Evolutionary conservation across 805 yeast genomes (phyloP).

Genomic region (Yamadazyma scolyti): DNA sequence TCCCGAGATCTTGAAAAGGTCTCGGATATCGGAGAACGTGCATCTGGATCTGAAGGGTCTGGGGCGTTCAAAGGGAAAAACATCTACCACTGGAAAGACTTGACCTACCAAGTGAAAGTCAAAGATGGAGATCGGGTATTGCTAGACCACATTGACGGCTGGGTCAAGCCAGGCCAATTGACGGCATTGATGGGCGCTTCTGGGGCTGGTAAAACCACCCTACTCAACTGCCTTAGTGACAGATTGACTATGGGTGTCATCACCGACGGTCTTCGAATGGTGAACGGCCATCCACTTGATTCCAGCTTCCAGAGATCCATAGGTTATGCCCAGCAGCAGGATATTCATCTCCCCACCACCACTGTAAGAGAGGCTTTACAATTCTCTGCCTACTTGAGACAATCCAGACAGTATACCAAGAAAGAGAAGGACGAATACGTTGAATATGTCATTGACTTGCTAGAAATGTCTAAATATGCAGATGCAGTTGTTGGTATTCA

Average conservation of each 20-base stretch:
- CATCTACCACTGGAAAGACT: conserved; percentile 37
- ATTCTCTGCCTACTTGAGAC: conserved; percentile 72
- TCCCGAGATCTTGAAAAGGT: neutral
- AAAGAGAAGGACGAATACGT: conserved; percentile 64
- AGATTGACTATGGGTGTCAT: conserved; percentile 68
- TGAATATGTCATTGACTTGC: conserved; percentile 59
- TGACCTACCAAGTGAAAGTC: conserved; percentile 34
- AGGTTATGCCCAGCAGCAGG: conserved; percentile 82
- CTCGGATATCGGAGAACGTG: too few species aligned
- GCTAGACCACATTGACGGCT: conserved; percentile 49
- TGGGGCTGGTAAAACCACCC: conserved; percentile 84
- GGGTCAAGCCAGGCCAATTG: conserved; percentile 76
- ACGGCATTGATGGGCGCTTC: conserved; percentile 85
- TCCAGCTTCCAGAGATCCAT: conserved; percentile 70
- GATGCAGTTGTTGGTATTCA: conserved; percentile 79
- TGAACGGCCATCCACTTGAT: conserved; percentile 63
- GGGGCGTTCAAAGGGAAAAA: conserved; percentile 11
- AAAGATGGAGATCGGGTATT: conserved; percentile 36
- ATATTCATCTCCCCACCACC: conserved; percentile 62
- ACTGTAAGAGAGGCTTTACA: conserved; percentile 73
- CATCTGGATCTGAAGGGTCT: too few species aligned
- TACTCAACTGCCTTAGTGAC: conserved; percentile 68
- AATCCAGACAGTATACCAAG: conserved; percentile 53
- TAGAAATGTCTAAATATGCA: conserved; percentile 67
- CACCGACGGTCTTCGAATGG: conserved; percentile 60